phyloP scores from a whole-genome alignment of 2,329 filamentous ascomycete genomes.

The Zasmidium angulare region DNA sequence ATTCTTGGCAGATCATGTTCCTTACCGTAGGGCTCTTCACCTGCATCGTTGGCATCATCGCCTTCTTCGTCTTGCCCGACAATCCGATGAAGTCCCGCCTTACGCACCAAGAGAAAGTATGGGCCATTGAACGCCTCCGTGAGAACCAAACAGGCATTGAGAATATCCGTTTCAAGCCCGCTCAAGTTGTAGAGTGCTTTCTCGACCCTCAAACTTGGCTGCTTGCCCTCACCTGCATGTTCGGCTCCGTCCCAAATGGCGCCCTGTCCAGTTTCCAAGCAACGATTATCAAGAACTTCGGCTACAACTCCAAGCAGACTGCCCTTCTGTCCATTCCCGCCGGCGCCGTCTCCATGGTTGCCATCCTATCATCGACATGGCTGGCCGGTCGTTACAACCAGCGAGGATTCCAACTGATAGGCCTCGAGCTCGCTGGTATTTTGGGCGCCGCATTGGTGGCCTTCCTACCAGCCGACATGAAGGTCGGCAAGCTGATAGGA shows the following conservation, averaged over 20 bases:
- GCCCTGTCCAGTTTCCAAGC: conserved; percentile 41
- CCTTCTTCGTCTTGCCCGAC: conserved; percentile 32
- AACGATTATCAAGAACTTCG: conserved; percentile 34
- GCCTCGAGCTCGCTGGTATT: conserved; percentile 29
- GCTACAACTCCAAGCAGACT: conserved; percentile 30
- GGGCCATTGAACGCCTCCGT: conserved; percentile 42
- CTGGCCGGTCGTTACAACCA: conserved; percentile 31
- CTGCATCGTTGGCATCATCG: conserved; percentile 37
- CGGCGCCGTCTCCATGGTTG: conserved; percentile 52
- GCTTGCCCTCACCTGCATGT: conserved; percentile 39
- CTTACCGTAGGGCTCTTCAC: conserved; percentile 47
- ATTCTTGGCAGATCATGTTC: conserved; percentile 55
- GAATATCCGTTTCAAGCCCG: conserved; percentile 50
- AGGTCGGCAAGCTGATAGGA: conserved; percentile 43
- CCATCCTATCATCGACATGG: conserved; percentile 30
- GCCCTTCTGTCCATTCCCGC: conserved; percentile 55
- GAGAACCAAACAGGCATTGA: conserved; percentile 53
- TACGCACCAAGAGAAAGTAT: conserved; percentile 31
- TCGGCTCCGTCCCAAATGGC: conserved; percentile 41
- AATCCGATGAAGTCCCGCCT: conserved; percentile 33
- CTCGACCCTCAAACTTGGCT: conserved; percentile 46
- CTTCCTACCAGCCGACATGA: conserved; percentile 39
- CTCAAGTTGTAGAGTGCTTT: conserved; percentile 49
- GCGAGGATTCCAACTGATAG: conserved; percentile 29
- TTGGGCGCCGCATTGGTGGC: conserved; percentile 33